phyloP scores from a whole-genome alignment of 768 basidiomycete genomes.

The Amanita rubescens region DNA sequence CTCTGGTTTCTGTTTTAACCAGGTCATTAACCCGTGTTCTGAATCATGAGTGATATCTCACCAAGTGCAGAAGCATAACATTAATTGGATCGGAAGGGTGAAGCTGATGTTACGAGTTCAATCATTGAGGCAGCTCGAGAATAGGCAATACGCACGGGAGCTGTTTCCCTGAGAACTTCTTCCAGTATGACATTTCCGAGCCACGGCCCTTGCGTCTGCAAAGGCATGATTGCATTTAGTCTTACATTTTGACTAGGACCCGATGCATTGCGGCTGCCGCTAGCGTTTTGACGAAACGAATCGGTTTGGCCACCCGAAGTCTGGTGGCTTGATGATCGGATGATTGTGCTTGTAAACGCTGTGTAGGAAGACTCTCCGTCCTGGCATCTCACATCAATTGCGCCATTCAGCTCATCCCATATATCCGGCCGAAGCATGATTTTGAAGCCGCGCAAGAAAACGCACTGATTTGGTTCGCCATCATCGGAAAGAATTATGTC shows the following conservation, averaged over 20 bases:
- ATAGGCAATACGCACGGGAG: not conserved
- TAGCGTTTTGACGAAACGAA: not conserved
- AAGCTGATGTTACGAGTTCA: not conserved
- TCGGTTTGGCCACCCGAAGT: not conserved
- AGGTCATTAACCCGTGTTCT: too few species aligned
- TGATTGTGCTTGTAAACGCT: too few species aligned
- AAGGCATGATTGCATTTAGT: too few species aligned
- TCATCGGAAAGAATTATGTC: not conserved
- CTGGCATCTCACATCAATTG: not conserved
- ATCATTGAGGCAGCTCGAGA: not conserved
- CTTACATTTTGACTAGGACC: too few species aligned
- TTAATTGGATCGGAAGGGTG: not conserved
- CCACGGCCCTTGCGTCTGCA: too few species aligned
- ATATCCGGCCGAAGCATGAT: not conserved
- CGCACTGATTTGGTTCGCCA: not conserved
- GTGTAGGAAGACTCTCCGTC: not conserved
- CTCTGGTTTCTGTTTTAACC: not conserved
- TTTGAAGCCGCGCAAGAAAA: conserved; percentile 5
- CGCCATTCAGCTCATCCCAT: not conserved
- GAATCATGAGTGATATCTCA: too few species aligned
- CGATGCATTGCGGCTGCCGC: not conserved
- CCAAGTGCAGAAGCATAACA: not conserved
- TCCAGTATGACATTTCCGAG: not conserved
- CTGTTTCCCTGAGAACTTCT: not conserved
- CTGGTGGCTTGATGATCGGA: not conserved